These are phyloP conservation scores for Chaetomiaceae sp. DNA, from an alignment of 2,329 filamentous ascomycete genomes.

Conservation along the genomic window DNA sequence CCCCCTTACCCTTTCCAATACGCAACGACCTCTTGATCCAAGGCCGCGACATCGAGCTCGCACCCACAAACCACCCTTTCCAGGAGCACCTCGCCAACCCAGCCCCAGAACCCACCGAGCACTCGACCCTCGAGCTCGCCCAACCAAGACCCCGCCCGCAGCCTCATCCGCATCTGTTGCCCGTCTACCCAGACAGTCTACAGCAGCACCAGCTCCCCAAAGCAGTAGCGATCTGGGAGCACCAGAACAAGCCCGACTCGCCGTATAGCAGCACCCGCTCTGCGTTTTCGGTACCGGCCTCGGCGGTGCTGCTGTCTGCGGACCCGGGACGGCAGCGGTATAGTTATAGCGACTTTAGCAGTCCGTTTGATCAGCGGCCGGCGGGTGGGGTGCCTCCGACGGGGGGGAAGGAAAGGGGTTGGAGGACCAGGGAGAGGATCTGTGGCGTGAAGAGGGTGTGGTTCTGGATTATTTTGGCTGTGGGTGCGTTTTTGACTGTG, in stretches of 20 bases:
- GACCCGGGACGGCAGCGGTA: not conserved
- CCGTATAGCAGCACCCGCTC: not conserved
- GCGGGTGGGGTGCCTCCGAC: not conserved
- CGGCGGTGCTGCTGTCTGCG: not conserved
- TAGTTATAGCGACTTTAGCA: slow-evolving; percentile 2
- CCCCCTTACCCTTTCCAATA: not conserved
- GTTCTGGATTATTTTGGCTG: slow-evolving; percentile 30
- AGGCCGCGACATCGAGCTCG: slow-evolving; percentile 17
- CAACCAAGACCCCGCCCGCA: not conserved
- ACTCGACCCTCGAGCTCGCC: slow-evolving; percentile 9
- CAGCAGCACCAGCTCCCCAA: not conserved
- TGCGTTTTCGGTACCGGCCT: not conserved
- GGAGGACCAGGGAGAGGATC: slow-evolving; percentile 18
- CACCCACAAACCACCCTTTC: not conserved
- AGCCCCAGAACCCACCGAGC: not conserved
- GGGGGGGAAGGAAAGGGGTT: not conserved
- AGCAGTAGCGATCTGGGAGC: not conserved
- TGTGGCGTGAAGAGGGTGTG: slow-evolving; percentile 29
- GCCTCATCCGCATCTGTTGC: not conserved
- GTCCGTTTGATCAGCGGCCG: slow-evolving; percentile 12
- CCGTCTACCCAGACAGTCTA: not conserved
- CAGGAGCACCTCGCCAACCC: slow-evolving; percentile 2
- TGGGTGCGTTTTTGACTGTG: slow-evolving; percentile 29
- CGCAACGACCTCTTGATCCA: slow-evolving; percentile 9
- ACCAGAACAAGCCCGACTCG: not conserved